These are phyloP conservation scores for Podaxis sp. DNA, from an alignment of 768 basidiomycete species.

Conservation along the genomic window DNA sequence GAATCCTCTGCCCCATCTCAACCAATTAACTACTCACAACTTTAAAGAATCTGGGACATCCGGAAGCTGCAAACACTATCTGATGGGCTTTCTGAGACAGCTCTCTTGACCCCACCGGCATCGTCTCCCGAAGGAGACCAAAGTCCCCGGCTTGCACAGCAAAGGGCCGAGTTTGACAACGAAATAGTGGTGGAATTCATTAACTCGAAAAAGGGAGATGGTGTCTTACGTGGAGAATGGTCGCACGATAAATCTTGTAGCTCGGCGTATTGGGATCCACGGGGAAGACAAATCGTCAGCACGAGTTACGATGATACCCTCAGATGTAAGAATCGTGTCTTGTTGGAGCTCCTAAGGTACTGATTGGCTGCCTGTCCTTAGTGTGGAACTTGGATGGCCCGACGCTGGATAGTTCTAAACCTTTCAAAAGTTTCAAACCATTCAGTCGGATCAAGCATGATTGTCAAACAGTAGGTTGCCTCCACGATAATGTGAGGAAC, in stretches of 20 bases:
- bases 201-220: slow-evolving; percentile 51
- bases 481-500: not conserved
- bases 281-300: slow-evolving; percentile 76
- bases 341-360: not conserved
- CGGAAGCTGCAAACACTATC: slow-evolving; percentile 58
- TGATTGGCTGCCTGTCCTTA: slow-evolving; percentile 27
- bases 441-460: slow-evolving; percentile 65
- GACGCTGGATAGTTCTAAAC: slow-evolving; percentile 41
- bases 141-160: not conserved
- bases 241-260: slow-evolving; percentile 75
- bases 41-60: slow-evolving; percentile 73
- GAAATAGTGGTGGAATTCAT: slow-evolving; percentile 50
- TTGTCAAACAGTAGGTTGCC: slow-evolving; percentile 69
- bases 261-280: slow-evolving; percentile 84
- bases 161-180: slow-evolving; percentile 32
- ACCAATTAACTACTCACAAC: slow-evolving; percentile 1
- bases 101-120: slow-evolving; percentile 26
- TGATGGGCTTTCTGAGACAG: slow-evolving; percentile 30
- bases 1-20: slow-evolving; percentile 18
- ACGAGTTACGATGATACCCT: slow-evolving; percentile 83
- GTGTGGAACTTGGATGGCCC: slow-evolving; percentile 75
- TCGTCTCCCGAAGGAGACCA: slow-evolving; percentile 23
- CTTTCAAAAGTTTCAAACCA: slow-evolving; percentile 65
- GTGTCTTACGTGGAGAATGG: slow-evolving; percentile 62
- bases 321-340: slow-evolving; percentile 48